phyloP scores from a whole-genome alignment of 495 filamentous ascomycete species.

The Aspergillus asperescens region DNA sequence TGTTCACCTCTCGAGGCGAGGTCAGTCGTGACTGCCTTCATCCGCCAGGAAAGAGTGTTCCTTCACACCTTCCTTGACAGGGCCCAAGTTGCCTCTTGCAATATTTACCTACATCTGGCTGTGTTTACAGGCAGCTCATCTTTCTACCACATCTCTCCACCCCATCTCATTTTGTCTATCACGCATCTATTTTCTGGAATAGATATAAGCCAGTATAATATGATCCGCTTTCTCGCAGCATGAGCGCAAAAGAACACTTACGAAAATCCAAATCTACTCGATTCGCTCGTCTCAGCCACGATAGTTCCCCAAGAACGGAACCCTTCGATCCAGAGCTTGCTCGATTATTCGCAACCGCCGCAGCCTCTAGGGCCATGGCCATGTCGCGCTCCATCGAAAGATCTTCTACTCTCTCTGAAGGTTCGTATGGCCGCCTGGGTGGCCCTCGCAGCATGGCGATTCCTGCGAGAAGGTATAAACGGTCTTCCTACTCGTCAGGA shows the following conservation, averaged over 20 bases:
- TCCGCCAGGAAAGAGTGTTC: background rate
- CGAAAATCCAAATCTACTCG: conserved; percentile 59
- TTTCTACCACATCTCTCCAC: background rate
- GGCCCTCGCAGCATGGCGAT: conserved; percentile 39
- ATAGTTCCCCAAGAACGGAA: conserved; percentile 26
- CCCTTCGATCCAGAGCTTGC: conserved; percentile 51
- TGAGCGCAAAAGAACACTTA: conserved; percentile 41
- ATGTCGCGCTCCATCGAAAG: conserved; percentile 54
- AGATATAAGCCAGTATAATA: conserved; percentile 17
- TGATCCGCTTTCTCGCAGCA: conserved; percentile 25
- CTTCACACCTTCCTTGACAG: background rate
- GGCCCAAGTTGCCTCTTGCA: background rate
- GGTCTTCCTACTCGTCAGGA: background rate
- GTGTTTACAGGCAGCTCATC: background rate
- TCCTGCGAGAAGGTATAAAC: conserved; percentile 25
- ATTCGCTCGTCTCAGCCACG: conserved; percentile 44
- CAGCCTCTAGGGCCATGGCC: conserved; percentile 67
- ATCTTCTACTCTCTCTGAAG: conserved; percentile 25
- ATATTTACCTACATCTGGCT: background rate
- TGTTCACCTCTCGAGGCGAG: background rate
- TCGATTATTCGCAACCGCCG: conserved; percentile 58
- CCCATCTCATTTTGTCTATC: conserved; percentile 12
- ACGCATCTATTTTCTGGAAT: conserved; percentile 15
- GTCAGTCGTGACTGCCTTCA: background rate
- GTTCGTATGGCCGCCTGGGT: conserved; percentile 30